Evolutionary conservation across 179 eudicot species (phyloP).

Genomic region (Sideroxylon spinosum): DNA sequence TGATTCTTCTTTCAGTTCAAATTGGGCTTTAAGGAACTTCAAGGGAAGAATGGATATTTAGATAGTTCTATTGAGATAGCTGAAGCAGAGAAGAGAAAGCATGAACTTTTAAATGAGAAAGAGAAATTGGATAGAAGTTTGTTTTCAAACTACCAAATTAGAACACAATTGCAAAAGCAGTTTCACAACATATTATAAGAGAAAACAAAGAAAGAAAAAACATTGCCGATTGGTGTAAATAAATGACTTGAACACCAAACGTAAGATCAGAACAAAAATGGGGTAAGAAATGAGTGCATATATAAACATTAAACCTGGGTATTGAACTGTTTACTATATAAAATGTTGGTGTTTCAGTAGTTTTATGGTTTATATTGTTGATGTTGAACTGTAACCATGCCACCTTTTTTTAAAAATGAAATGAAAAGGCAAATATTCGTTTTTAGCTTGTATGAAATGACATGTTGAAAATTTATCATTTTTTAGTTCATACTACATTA

Average conservation of each 20-base stretch:
- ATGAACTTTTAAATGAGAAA: conserved; percentile 40
- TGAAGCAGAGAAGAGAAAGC: conserved; percentile 41
- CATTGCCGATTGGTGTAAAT: not conserved
- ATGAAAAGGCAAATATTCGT: too few relatives aligned
- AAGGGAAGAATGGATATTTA: conserved; percentile 17
- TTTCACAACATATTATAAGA: conserved; percentile 29
- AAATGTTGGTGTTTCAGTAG: not conserved
- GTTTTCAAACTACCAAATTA: conserved; percentile 38
- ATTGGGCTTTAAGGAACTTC: conserved; percentile 23
- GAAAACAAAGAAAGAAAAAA: conserved; percentile 16
- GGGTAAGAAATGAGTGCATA: not conserved
- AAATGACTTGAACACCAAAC: not conserved
- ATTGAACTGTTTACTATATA: not conserved
- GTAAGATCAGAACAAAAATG: not conserved
- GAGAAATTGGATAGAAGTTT: conserved; percentile 31
- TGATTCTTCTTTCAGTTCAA: conserved; percentile 31
- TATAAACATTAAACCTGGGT: not conserved
- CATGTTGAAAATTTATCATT: too few relatives aligned
- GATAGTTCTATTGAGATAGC: conserved; percentile 29
- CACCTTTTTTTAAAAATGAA: not conserved
- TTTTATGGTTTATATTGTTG: not conserved
- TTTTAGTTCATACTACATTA: too few relatives aligned
- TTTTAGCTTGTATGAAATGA: too few relatives aligned
- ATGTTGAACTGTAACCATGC: not conserved
- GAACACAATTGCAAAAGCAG: conserved; percentile 41